Evolutionary conservation across 768 basidiomycete species (phyloP), one percentile per base, ranked within the genome.

Genomic region (Gymnopilus junonius): DNA sequence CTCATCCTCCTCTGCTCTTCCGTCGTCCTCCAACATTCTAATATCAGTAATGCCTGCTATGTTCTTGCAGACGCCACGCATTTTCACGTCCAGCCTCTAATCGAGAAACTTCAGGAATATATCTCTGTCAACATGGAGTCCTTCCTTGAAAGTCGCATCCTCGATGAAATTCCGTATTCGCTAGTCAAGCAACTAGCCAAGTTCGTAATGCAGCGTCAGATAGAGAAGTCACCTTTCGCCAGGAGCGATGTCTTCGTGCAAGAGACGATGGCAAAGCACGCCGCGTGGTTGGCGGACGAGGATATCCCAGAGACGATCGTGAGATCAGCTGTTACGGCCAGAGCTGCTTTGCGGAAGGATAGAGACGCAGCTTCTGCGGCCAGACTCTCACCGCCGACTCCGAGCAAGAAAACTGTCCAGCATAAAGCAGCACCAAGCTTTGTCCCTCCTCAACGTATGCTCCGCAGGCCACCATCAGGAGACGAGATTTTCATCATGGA

Each of bases 401-500:
- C 73, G 34, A 66, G 65, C 40, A 75, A 43, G 48, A 65, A 56
- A 54, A 37, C 42, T 15, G 35, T 59, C 45, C 60, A 45, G 42
- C 61, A 59, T n/a, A 37, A 56, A 51, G 40, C 48, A 15, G 46
- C 32, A 0, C 10, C 59, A 12, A 65, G 59, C 12, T 46, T 66
- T n/a, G 57, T 61, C n/a, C 67, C 73, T 8, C 75, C 79, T 14
- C 67, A 61, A 23, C 65, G 45, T 48, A 59, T 43, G 20, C 63
- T 78, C 8, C 75, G 73, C 53, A 74, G 71, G 34, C 76, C 65
- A 5, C 73, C 71, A 29, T 80, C 84, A 2, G 87, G 70, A 8
- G 84, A 94, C 60, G 94, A 93, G 55, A 81, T 95, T 31, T 95
- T 97, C 69, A 71, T 79, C 7, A 95, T 96, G 93, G 95, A 96